Evolutionary conservation across 805 yeast species (phyloP).

Genomic region (Nakazawaea wickerhamii): DNA sequence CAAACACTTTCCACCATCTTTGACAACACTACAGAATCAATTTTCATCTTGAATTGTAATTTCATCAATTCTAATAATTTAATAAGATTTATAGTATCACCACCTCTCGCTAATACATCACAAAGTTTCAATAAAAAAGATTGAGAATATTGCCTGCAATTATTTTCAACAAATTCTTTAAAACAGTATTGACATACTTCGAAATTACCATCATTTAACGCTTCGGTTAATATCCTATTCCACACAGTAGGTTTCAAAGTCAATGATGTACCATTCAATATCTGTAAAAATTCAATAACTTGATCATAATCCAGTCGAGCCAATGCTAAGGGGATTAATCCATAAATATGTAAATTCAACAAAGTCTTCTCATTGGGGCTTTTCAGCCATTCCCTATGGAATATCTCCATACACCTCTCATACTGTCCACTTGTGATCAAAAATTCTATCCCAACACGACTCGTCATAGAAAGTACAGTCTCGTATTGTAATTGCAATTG

Average conservation of each 20-base stretch:
- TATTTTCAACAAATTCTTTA: neutral
- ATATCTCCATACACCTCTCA: conserved; percentile 5
- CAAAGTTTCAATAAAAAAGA: neutral
- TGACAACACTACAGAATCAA: neutral
- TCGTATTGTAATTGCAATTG: conserved; percentile 5
- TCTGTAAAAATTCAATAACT: conserved; percentile 1
- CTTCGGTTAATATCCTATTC: neutral
- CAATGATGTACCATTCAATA: neutral
- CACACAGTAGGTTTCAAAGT: neutral
- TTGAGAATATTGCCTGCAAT: neutral
- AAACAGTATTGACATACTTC: conserved; percentile 1
- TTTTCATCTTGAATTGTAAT: neutral
- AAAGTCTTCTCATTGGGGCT: neutral
- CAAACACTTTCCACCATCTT: conserved; percentile 6
- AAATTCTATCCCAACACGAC: neutral
- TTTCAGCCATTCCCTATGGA: neutral
- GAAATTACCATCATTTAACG: neutral
- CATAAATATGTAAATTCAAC: neutral
- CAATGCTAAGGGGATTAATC: neutral
- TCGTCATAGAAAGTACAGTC: neutral
- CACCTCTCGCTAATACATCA: conserved; percentile 1
- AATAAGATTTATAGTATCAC: neutral
- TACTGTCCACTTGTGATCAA: conserved; percentile 8
- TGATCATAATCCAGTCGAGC: conserved; percentile 8
- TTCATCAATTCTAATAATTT: neutral